Percentiles rank a stretch among this genome's conserved stretches.
phyloP scores from a whole-genome alignment of 1,284 basidiomycete species.

The Apiotrichum veenhuisii region DNA sequence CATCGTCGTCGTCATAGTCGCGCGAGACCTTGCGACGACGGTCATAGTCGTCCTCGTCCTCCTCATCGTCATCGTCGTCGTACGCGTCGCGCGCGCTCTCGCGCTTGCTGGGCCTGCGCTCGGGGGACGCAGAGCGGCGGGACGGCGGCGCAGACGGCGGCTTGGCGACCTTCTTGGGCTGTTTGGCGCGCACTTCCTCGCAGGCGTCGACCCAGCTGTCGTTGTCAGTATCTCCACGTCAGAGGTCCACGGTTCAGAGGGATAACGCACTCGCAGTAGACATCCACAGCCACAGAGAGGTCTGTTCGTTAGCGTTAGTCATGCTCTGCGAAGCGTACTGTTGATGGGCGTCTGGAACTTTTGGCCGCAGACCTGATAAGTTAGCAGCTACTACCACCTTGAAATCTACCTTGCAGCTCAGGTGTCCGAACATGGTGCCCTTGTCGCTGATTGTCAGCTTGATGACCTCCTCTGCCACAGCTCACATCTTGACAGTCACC shows the following conservation, averaged over 20 bases:
- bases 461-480: conserved; percentile 5
- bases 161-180: conserved; percentile 28
- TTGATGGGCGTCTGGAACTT: conserved; percentile 39
- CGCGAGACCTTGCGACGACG: conserved; percentile 17
- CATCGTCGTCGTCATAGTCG: conserved; percentile 20
- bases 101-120: conserved; percentile 12
- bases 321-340: conserved; percentile 24
- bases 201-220: conserved; percentile 48
- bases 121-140: conserved; percentile 10
- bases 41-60: conserved; percentile 62
- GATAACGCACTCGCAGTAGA: conserved; percentile 42
- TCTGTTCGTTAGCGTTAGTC: conserved; percentile 23
- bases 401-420: conserved; percentile 36
- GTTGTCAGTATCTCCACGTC: background rate
- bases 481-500: conserved; percentile 41
- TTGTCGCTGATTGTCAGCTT: conserved; percentile 33
- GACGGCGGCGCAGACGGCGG: background rate
- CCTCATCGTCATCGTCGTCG: conserved; percentile 57
- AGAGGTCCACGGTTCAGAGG: too few relatives aligned
- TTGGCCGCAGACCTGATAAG: conserved; percentile 35
- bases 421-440: conserved; percentile 35
- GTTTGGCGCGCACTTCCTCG: conserved; percentile 39
- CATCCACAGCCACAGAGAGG: conserved; percentile 43
- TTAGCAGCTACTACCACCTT: background rate
- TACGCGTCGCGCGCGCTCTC: conserved; percentile 50